phyloP scores from a whole-genome alignment of 768 basidiomycete genomes.

The Boletus bicolor region DNA sequence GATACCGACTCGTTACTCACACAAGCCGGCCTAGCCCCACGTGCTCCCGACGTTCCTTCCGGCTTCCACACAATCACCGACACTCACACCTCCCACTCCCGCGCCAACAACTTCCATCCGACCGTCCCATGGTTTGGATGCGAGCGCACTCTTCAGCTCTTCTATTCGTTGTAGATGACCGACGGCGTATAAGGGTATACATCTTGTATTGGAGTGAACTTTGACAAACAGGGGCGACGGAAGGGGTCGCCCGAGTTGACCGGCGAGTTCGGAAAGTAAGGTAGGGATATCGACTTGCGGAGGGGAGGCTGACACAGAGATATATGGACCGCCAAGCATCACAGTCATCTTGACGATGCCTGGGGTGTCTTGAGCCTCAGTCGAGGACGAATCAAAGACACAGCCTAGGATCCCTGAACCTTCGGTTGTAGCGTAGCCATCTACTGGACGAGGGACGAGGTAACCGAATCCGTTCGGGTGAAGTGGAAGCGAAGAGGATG shows the following conservation, averaged over 20 bases:
- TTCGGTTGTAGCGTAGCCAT: constrained; percentile 43
- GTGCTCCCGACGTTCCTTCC: constrained; percentile 54
- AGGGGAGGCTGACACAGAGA: constrained; percentile 4
- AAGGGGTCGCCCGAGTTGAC: constrained; percentile 44
- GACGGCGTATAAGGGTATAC: constrained; percentile 75
- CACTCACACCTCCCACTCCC: constrained; percentile 81
- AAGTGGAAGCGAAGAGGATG: constrained; percentile 40
- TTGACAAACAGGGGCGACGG: constrained; percentile 56
- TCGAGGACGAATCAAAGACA: constrained; percentile 84
- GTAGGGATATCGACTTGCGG: constrained; percentile 25
- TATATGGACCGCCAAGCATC: constrained; percentile 86
- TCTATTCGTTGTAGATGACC: constrained; percentile 72
- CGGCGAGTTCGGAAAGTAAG: constrained; percentile 34
- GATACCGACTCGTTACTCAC: constrained; percentile 14
- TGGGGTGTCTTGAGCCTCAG: constrained; percentile 53
- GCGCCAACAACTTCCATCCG: constrained; percentile 72
- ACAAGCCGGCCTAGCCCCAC: constrained; percentile 33
- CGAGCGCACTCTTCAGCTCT: constrained; percentile 48
- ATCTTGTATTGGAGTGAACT: constrained; percentile 53
- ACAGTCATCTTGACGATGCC: constrained; percentile 76
- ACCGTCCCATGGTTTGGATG: constrained; percentile 41
- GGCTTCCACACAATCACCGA: constrained; percentile 79
- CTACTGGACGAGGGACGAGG: constrained; percentile 76
- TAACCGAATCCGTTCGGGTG: constrained; percentile 93
- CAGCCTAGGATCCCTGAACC: constrained; percentile 68